phyloP scores from a whole-genome alignment of 2,329 filamentous ascomycete genomes.

The Diaporthe sp. region DNA sequence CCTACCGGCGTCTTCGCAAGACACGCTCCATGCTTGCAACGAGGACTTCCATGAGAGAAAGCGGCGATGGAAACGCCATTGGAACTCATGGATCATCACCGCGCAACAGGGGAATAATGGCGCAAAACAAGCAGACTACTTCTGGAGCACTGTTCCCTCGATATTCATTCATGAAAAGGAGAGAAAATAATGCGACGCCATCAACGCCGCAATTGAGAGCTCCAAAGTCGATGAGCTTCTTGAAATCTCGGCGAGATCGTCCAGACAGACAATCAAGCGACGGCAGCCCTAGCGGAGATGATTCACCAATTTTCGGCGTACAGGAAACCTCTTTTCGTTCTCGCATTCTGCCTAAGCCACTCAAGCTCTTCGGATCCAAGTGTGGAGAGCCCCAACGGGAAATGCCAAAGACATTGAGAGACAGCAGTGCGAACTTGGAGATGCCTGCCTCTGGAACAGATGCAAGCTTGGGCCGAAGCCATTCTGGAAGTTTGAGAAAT shows the following conservation, averaged over 20 bases:
- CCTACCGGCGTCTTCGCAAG: slow-evolving; percentile 65
- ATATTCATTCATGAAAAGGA: slow-evolving; percentile 42
- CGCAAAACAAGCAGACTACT: not conserved
- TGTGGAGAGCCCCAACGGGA: slow-evolving; percentile 51
- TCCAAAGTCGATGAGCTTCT: slow-evolving; percentile 70
- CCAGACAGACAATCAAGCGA: slow-evolving; percentile 37
- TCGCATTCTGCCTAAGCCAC: slow-evolving; percentile 56
- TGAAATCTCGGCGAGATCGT: slow-evolving; percentile 48
- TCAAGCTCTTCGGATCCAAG: slow-evolving; percentile 59
- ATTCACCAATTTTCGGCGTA: slow-evolving; percentile 48
- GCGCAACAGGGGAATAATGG: not conserved
- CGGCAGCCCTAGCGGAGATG: slow-evolving; percentile 46
- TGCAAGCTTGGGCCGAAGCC: slow-evolving; percentile 41
- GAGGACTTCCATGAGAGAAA: slow-evolving; percentile 43
- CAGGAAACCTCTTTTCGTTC: slow-evolving; percentile 18
- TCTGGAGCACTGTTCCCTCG: slow-evolving; percentile 14
- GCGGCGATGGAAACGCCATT: slow-evolving; percentile 39
- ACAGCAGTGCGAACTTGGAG: slow-evolving; percentile 54
- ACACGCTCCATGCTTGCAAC: slow-evolving; percentile 67
- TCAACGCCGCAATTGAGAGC: slow-evolving; percentile 53
- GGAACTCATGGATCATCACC: not conserved
- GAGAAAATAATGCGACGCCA: slow-evolving; percentile 49
- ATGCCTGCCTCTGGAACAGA: slow-evolving; percentile 19
- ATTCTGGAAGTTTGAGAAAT: slow-evolving; percentile 57
- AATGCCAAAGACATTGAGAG: slow-evolving; percentile 65